phyloP scores from a whole-genome alignment of 306 rosid species.

The Senna tora region DNA sequence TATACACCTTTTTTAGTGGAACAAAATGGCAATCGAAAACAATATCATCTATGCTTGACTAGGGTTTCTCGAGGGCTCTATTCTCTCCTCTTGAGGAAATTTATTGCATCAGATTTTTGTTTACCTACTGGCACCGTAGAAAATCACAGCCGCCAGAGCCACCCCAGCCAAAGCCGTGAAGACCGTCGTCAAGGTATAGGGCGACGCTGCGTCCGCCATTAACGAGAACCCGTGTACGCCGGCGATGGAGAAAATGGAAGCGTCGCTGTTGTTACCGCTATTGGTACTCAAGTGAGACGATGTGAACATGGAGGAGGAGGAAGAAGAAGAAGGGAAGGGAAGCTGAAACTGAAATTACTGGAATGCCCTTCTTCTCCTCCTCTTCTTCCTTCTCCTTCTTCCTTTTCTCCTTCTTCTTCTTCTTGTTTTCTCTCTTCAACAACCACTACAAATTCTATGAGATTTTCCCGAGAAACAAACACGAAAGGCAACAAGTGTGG shows the following conservation, averaged over 20 bases:
- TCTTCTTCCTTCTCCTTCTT: neutral
- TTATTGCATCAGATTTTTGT: constrained; percentile 30
- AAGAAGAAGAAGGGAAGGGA: neutral
- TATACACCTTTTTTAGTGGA: constrained; percentile 34
- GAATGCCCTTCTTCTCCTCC: constrained; percentile 42
- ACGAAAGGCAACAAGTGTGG: constrained; percentile 36
- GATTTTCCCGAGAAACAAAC: constrained; percentile 22
- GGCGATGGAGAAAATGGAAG: constrained; percentile 51
- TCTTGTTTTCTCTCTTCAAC: neutral
- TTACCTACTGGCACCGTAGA: constrained; percentile 81
- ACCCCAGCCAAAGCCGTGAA: constrained; percentile 78
- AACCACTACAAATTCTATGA: neutral
- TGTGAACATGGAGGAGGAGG: constrained; percentile 59
- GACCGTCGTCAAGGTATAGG: constrained; percentile 53
- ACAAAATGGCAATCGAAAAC: constrained; percentile 44
- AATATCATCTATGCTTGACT: constrained; percentile 39
- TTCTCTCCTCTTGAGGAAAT: neutral
- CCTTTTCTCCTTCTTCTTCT: constrained; percentile 12
- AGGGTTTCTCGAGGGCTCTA: constrained; percentile 40
- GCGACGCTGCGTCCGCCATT: constrained; percentile 46
- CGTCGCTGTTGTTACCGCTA: constrained; percentile 43
- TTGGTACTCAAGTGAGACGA: constrained; percentile 42
- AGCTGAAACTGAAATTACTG: constrained; percentile 36
- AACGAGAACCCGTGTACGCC: constrained; percentile 50
- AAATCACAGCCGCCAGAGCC: constrained; percentile 58